Conservation (phyloP, 192 early-diverging fungal species). For the Backusella circina region DNA sequence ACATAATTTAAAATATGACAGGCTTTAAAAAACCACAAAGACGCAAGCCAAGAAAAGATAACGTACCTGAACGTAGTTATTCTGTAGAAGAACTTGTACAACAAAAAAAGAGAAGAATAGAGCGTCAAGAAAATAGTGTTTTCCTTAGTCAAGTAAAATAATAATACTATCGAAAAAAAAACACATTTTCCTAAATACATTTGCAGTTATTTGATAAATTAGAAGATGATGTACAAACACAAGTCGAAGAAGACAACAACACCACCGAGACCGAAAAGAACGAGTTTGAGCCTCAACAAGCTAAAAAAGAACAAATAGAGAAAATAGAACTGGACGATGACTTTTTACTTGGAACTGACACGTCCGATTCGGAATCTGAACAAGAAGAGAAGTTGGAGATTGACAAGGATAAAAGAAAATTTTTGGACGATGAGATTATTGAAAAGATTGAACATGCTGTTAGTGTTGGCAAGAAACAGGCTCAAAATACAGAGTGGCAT, state of each 20-base stretch:
- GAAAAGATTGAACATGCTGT: conserved; percentile 2
- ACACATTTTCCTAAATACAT: background rate
- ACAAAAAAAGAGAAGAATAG: background rate
- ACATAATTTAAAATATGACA: background rate
- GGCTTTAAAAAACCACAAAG: background rate
- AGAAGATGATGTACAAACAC: background rate
- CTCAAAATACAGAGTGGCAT: background rate
- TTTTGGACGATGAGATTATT: background rate
- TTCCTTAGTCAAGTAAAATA: background rate
- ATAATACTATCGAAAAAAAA: background rate
- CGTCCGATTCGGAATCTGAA: background rate
- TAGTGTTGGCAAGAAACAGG: background rate
- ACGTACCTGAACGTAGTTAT: background rate
- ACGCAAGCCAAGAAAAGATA: background rate
- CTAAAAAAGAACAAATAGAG: background rate
- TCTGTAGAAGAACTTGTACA: background rate
- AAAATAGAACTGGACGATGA: background rate
- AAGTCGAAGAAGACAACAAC: background rate
- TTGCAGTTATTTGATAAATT: background rate
- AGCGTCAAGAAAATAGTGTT: background rate
- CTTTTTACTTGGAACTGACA: background rate
- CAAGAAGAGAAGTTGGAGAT: background rate
- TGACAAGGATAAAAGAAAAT: background rate
- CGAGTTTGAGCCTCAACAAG: background rate
- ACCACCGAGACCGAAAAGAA: background rate